Evolutionary conservation across 495 filamentous ascomycete genomes (phyloP).

Genomic region (Neurospora sublineolata): DNA sequence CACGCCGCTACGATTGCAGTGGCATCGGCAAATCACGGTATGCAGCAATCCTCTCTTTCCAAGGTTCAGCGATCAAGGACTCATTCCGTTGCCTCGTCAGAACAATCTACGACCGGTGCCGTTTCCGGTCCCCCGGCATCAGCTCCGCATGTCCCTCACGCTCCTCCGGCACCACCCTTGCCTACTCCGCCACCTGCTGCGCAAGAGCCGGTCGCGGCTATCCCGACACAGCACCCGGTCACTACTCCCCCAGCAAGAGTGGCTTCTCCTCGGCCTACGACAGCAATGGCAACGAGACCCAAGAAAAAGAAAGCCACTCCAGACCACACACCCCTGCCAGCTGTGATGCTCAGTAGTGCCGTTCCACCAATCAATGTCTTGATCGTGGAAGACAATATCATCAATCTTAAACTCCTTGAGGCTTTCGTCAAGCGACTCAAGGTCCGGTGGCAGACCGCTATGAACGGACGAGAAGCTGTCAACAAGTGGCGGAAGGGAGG

Average conservation of each 20-base stretch:
- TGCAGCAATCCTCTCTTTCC: constrained; percentile 16
- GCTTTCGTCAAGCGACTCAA: constrained; percentile 94
- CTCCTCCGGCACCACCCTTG: constrained; percentile 38
- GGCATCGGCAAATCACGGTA: constrained; percentile 16
- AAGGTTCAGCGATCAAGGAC: constrained; percentile 33
- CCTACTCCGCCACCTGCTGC: constrained; percentile 40
- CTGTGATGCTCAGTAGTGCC: constrained; percentile 65
- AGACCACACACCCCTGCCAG: constrained; percentile 40
- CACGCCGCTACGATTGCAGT: constrained; percentile 11
- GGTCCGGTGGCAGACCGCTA: constrained; percentile 94
- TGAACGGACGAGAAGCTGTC: constrained; percentile 87
- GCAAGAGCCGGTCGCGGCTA: constrained; percentile 18
- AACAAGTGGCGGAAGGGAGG: constrained; percentile 84
- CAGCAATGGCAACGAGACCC: constrained; percentile 19
- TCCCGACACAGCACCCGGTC: neutral
- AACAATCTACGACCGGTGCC: constrained; percentile 24
- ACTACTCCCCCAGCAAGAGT: constrained; percentile 47
- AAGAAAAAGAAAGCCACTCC: constrained; percentile 43
- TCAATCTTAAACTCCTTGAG: constrained; percentile 86
- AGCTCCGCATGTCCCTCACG: neutral
- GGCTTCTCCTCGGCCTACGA: constrained; percentile 42
- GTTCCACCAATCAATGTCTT: constrained; percentile 96
- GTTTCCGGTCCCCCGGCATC: constrained; percentile 12
- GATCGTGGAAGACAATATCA: constrained; percentile 97
- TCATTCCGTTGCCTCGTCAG: constrained; percentile 42